A percentile compares a stretch with the other conserved stretches of the same genome.
These are phyloP conservation scores for Fraxinus excelsior DNA, from an alignment of 257 asterid species.

Conservation along the genomic window DNA sequence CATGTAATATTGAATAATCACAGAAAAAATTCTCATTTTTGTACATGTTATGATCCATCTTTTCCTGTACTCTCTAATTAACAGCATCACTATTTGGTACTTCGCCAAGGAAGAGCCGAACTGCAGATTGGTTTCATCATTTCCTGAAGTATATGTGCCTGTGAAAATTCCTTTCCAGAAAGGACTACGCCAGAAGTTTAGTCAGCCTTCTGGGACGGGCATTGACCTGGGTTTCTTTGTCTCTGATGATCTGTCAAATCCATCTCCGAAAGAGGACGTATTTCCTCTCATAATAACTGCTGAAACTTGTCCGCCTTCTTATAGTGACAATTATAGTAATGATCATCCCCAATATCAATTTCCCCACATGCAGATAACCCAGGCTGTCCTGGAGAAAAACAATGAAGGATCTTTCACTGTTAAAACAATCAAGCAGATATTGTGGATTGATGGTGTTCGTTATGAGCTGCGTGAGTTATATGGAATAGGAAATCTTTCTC, in stretches of 20 bases:
- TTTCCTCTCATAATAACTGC: constrained; percentile 68
- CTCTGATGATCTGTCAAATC: constrained; percentile 45
- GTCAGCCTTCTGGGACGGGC: constrained; percentile 80
- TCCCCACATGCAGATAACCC: constrained; percentile 66
- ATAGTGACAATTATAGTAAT: constrained; percentile 34
- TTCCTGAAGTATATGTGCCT: constrained; percentile 56
- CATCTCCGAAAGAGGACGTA: constrained; percentile 46
- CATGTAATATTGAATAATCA: constrained; percentile 8
- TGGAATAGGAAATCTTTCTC: constrained; percentile 60
- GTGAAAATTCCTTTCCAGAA: constrained; percentile 62
- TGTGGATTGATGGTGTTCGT: constrained; percentile 59
- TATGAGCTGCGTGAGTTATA: constrained; percentile 75
- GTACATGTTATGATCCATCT: constrained; percentile 24
- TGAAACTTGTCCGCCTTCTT: constrained; percentile 48
- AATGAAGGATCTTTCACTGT: constrained; percentile 44
- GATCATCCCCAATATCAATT: constrained; percentile 31
- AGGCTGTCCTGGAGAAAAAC: constrained; percentile 52
- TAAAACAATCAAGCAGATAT: constrained; percentile 59
- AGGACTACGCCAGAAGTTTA: constrained; percentile 69
- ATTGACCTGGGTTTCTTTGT: constrained; percentile 56
- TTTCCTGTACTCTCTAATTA: constrained; percentile 27
- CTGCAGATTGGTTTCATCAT: constrained; percentile 45
- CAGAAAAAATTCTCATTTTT: not conserved
- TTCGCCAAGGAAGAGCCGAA: constrained; percentile 68
- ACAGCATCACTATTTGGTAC: constrained; percentile 73